A percentile compares a stretch with the other conserved stretches of the same genome.
Evolutionary conservation across 2,329 filamentous ascomycete genomes (phyloP).

Genomic region (Verticillium albo-atrum): DNA sequence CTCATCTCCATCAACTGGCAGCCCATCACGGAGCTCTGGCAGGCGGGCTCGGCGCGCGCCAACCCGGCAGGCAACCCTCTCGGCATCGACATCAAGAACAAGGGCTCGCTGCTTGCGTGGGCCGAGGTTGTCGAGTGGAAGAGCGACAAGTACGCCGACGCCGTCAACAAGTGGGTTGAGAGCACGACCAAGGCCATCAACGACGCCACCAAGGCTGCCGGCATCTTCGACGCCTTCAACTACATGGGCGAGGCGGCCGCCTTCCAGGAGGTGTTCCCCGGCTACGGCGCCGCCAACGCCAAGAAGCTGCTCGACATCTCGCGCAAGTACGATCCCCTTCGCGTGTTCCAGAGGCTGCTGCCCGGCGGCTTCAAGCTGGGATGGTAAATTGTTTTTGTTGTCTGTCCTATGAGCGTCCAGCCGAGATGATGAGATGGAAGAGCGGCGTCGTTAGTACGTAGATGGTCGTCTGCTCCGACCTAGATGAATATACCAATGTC

Average conservation of each 20-base stretch:
- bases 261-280: conserved; percentile 27
- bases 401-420: background rate
- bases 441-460: background rate
- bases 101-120: conserved; percentile 19
- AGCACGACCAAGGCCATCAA: conserved; percentile 16
- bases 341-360: conserved; percentile 34
- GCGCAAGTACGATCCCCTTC: conserved; percentile 18
- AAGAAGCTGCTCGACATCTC: conserved; percentile 15
- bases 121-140: conserved; percentile 19
- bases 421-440: background rate
- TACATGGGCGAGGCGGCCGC: conserved; percentile 14
- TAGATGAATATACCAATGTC: background rate
- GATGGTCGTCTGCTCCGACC: background rate
- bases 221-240: conserved; percentile 32
- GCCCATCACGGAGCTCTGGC: conserved; percentile 25
- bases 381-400: background rate
- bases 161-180: conserved; percentile 15
- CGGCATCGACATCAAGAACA: conserved; percentile 21
- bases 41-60: conserved; percentile 14
- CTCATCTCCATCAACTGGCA: conserved; percentile 22
- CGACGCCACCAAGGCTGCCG: conserved; percentile 19
- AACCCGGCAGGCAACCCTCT: conserved; percentile 28
- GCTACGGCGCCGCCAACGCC: conserved; percentile 28
- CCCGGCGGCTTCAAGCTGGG: conserved; percentile 16
- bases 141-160: conserved; percentile 17